Percentiles rank a stretch among this genome's conserved stretches.
Conservation (phyloP, 2,329 filamentous ascomycete species). For the Xylariaceae sp. region DNA sequence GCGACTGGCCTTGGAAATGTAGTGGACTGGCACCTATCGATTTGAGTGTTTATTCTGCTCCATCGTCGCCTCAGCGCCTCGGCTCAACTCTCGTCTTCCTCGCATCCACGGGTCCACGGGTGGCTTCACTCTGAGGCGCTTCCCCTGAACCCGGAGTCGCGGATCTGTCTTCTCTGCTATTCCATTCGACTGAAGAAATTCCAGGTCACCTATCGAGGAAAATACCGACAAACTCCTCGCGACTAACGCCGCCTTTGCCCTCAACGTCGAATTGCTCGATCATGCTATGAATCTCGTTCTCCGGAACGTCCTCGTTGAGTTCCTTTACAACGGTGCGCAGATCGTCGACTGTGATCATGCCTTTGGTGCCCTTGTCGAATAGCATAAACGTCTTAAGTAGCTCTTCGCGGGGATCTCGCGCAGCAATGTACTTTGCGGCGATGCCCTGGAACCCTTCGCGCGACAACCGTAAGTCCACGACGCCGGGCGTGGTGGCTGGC, state of each 20-base stretch:
- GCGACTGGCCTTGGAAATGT: not conserved
- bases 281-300: conserved; percentile 91
- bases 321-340: conserved; percentile 83
- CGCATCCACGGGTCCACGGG: not conserved
- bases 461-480: conserved; percentile 66
- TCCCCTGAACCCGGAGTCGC: not conserved
- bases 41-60: not conserved
- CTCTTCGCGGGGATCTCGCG: conserved; percentile 84
- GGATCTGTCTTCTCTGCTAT: not conserved
- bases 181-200: not conserved
- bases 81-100: conserved; percentile 23
- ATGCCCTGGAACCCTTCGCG: conserved; percentile 70
- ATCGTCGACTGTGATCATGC: conserved; percentile 84
- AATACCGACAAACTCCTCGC: conserved; percentile 65
- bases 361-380: conserved; percentile 91
- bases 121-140: not conserved
- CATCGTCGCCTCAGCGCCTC: conserved; percentile 11
- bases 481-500: conserved; percentile 52
- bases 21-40: not conserved
- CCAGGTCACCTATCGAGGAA: conserved; percentile 33
- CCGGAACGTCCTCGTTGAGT: conserved; percentile 85
- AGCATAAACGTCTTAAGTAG: conserved; percentile 86
- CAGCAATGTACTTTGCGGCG: conserved; percentile 74
- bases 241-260: conserved; percentile 74
- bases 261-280: conserved; percentile 97